phyloP scores from a whole-genome alignment of 345 rosid genomes.

The Ailanthus altissimus region DNA sequence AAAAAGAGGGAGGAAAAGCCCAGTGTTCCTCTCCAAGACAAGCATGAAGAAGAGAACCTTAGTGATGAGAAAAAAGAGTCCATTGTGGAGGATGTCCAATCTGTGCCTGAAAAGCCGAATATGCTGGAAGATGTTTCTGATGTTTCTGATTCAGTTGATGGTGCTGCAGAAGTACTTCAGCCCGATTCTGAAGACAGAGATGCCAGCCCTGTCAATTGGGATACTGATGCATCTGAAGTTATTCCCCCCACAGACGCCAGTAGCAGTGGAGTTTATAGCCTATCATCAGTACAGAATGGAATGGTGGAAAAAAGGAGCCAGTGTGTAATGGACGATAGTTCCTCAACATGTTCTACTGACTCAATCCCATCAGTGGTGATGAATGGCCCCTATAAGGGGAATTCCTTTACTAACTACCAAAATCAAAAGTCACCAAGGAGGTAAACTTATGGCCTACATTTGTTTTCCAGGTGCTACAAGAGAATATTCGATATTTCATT shows the following conservation, averaged over 20 bases:
- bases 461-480: neutral
- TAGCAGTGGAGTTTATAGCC: constrained; percentile 52
- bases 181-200: constrained; percentile 88
- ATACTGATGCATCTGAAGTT: constrained; percentile 76
- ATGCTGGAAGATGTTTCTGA: constrained; percentile 73
- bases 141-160: constrained; percentile 74
- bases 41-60: constrained; percentile 43
- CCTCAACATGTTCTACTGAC: constrained; percentile 87
- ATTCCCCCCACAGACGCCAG: constrained; percentile 58
- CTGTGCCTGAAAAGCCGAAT: constrained; percentile 62
- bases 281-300: constrained; percentile 66
- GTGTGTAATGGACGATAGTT: constrained; percentile 81
- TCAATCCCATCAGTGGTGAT: constrained; percentile 64
- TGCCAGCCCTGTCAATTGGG: constrained; percentile 76
- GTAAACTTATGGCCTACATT: constrained; percentile 31
- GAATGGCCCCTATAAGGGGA: constrained; percentile 62
- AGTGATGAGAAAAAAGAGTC: constrained; percentile 50
- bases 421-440: constrained; percentile 56
- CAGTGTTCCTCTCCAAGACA: constrained; percentile 34
- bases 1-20: constrained; percentile 73
- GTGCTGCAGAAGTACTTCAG: constrained; percentile 59
- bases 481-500: constrained; percentile 13
- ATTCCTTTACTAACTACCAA: constrained; percentile 41
- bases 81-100: constrained; percentile 43
- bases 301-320: constrained; percentile 56